phyloP scores from a whole-genome alignment of 768 basidiomycete species.

The Floccularia luteovirens region DNA sequence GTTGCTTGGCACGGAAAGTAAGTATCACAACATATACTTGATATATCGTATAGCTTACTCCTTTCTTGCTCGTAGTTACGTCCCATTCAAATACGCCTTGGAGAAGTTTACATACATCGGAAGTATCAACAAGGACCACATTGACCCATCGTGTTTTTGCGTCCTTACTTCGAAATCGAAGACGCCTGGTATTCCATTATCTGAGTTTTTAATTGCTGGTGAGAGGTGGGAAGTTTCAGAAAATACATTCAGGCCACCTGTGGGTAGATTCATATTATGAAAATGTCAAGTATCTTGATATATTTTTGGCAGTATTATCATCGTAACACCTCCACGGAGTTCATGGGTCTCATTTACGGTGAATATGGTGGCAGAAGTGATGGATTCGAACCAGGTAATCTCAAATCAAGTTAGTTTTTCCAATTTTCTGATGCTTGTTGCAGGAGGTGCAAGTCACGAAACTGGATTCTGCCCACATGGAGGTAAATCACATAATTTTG shows the following conservation, averaged over 20 bases:
- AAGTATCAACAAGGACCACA: constrained; percentile 60
- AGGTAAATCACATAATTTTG: too few species aligned
- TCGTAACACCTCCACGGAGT: constrained; percentile 53
- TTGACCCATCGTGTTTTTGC: constrained; percentile 64
- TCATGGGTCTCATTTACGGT: constrained; percentile 62
- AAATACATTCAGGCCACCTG: constrained; percentile 54
- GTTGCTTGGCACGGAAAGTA: constrained; percentile 69
- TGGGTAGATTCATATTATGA: constrained; percentile 13
- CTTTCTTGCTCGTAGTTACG: constrained; percentile 40
- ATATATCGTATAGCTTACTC: not conserved
- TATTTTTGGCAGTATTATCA: constrained; percentile 57
- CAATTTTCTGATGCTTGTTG: not conserved
- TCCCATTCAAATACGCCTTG: constrained; percentile 60
- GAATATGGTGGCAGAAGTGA: constrained; percentile 57
- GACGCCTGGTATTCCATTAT: constrained; percentile 46
- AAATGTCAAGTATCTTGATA: not conserved
- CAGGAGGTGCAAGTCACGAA: constrained; percentile 49
- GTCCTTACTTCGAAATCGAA: constrained; percentile 63
- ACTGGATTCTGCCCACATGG: constrained; percentile 62
- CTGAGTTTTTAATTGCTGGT: constrained; percentile 59
- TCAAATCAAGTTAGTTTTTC: not conserved
- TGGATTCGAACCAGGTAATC: constrained; percentile 46
- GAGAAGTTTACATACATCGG: constrained; percentile 60
- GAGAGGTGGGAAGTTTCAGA: constrained; percentile 57
- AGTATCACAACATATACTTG: constrained; percentile 10